Percentiles rank a stretch among this genome's conserved stretches.
Conservation (phyloP, 139 green algal genomes). For the Tetradesmus lagerheimii region DNA sequence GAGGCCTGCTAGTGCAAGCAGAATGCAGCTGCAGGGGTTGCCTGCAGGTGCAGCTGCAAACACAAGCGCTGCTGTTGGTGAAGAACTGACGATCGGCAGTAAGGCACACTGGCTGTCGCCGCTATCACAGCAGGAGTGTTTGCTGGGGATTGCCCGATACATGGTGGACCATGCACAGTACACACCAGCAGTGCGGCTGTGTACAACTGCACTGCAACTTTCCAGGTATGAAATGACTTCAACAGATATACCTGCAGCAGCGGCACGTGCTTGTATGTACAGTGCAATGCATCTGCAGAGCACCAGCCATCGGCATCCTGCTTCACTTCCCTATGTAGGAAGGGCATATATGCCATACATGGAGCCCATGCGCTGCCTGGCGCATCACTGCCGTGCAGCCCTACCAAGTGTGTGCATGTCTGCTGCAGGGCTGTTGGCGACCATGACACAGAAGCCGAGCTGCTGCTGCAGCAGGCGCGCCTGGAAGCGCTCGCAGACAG, state of each 20-base stretch:
- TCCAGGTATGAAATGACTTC: not conserved
- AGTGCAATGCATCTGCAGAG: not conserved
- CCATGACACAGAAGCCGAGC: not conserved
- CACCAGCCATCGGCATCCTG: not conserved
- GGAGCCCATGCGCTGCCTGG: too few species aligned
- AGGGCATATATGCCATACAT: too few species aligned
- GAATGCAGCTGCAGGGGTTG: not conserved
- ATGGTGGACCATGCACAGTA: conserved; percentile 32
- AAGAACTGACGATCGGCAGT: not conserved
- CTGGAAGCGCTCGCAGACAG: not conserved
- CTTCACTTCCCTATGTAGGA: too few species aligned
- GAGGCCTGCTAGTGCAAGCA: not conserved
- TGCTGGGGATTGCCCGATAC: not conserved
- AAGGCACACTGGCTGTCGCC: conserved; percentile 2
- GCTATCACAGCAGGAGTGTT: not conserved
- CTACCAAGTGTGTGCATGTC: too few species aligned
- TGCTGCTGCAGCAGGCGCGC: conserved; percentile 34
- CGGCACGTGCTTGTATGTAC: not conserved
- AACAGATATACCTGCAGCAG: not conserved
- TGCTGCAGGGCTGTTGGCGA: conserved; percentile 18
- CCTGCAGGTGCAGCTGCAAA: not conserved
- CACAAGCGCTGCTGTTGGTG: not conserved
- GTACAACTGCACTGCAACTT: not conserved
- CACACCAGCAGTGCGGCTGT: not conserved
- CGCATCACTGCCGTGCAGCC: not conserved